Evolutionary conservation across 2,329 filamentous ascomycete genomes (phyloP), one percentile per base, ranked within the genome.

Genomic region (Rasamsonia emersonii): DNA sequence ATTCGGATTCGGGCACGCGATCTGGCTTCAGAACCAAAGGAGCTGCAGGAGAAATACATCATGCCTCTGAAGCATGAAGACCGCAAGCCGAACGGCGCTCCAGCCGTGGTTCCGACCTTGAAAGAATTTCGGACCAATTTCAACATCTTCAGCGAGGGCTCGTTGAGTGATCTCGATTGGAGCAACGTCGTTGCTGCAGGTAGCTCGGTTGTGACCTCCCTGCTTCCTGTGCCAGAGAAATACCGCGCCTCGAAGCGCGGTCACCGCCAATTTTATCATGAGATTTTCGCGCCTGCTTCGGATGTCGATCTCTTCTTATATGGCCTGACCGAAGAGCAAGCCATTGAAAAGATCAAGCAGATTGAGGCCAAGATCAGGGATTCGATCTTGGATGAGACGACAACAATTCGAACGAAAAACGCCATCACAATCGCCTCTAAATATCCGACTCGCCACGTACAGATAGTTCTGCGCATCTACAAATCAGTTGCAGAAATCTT

Each of bases 271-370:
- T 93, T 86, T 54, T 93, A 89, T 44, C 86, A 93, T 48, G 76
- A 88, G 48, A 75, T 77, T 39, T 73, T 89, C 41, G 82, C 82
- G 8, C 85, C 85, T 0, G 84, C 85, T 1, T 89, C 83, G 3
- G 86, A 93, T 54, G 82, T 93, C 7, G 86, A 93, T 53, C 68
- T 93, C 2, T 93, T 93, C 52, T 61, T 93, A 18, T 89, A 91
- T 47, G 85, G 79, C 0, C 67, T 93, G 40, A 78, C 70, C 6
- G 82, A 91, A 46, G 75, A 86, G 28, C 65, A 88, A 50, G 85
- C 82, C 1, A 65, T 86, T 11, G 77, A 86, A 48, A 91, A 93
- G 65, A 91, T 93, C 58, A 80, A 81, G 50, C 67, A 84, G 43
- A 89, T 93, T 38, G 86, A 93, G 54, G 61, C 67, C 14, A 70